Percentiles rank a stretch among this genome's conserved stretches.
These are phyloP conservation scores for Megacollybia platyphylla DNA, from an alignment of 1,284 basidiomycete genomes.

Conservation along the genomic window DNA sequence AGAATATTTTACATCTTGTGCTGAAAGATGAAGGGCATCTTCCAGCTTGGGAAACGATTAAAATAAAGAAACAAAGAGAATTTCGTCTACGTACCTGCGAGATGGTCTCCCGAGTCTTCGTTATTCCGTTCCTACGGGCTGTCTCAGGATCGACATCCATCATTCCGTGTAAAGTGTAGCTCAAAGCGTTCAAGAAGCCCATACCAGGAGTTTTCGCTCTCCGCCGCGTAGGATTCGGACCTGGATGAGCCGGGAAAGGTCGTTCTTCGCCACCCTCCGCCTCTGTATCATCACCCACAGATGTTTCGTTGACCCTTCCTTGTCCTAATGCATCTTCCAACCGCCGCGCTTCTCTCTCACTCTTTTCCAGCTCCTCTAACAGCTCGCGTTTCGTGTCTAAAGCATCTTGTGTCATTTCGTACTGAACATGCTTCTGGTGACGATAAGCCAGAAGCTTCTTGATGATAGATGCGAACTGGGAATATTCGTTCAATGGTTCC, in stretches of 20 bases:
- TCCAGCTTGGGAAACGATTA: conserved; percentile 54
- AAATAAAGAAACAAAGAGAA: conserved; percentile 1
- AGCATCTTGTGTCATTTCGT: conserved; percentile 90
- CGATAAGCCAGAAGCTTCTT: conserved; percentile 89
- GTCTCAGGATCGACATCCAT: conserved; percentile 98
- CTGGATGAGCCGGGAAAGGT: conserved; percentile 63
- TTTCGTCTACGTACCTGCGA: conserved; percentile 54
- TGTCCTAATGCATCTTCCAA: conserved; percentile 82
- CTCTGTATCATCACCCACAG: conserved; percentile 12
- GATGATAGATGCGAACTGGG: conserved; percentile 91
- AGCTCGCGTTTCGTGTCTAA: conserved; percentile 81
- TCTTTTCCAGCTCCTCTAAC: conserved; percentile 85
- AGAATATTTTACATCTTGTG: conserved; percentile 90
- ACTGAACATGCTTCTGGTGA: conserved; percentile 97
- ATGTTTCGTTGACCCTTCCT: conserved; percentile 33
- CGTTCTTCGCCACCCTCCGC: conserved; percentile 15
- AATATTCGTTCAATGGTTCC: conserved; percentile 92
- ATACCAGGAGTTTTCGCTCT: conserved; percentile 55
- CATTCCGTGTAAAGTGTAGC: conserved; percentile 92
- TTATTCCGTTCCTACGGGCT: conserved; percentile 84
- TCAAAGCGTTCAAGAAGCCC: conserved; percentile 85
- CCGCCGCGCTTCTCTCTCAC: conserved; percentile 82
- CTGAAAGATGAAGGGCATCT: conserved; percentile 80
- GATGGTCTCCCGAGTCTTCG: conserved; percentile 89
- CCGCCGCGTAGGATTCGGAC: conserved; percentile 50